Percentiles rank a stretch among this genome's conserved stretches.
These are phyloP conservation scores for Aspergillus conjunctus DNA, from an alignment of 495 filamentous ascomycete genomes.

Conservation along the genomic window DNA sequence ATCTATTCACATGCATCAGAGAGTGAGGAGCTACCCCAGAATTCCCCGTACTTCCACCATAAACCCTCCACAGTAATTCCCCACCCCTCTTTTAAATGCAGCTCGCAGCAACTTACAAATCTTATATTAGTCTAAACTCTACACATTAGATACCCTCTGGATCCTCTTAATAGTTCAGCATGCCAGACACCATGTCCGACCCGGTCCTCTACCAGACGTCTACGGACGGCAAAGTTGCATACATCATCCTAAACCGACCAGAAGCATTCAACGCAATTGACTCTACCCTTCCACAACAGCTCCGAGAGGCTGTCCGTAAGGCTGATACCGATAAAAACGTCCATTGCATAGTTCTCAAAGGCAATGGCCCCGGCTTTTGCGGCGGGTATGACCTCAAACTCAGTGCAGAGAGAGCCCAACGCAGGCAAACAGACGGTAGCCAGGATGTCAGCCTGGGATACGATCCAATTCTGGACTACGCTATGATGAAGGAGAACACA, in stretches of 20 bases:
- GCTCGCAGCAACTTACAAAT: too few relatives aligned
- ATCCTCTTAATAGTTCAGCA: not conserved
- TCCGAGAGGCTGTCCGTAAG: conserved; percentile 1
- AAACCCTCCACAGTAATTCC: too few relatives aligned
- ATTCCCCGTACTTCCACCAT: too few relatives aligned
- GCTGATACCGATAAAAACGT: not conserved
- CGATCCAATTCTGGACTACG: conserved; percentile 1
- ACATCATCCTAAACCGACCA: conserved; percentile 7
- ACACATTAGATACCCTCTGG: too few relatives aligned
- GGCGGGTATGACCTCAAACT: conserved; percentile 14
- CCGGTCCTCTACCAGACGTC: conserved; percentile 24
- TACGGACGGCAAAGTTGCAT: conserved; percentile 1
- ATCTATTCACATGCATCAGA: too few relatives aligned
- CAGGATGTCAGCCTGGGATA: conserved; percentile 7
- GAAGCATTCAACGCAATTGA: conserved; percentile 9
- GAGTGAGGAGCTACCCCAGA: too few relatives aligned
- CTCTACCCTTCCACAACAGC: not conserved
- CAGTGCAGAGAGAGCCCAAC: conserved; percentile 1
- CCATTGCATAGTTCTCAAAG: conserved; percentile 16
- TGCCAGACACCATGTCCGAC: not conserved
- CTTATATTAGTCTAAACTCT: too few relatives aligned
- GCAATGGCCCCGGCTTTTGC: conserved; percentile 15
- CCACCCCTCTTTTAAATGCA: too few relatives aligned
- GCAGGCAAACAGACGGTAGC: conserved; percentile 4
- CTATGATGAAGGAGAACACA: conserved; percentile 15